phyloP scores from a whole-genome alignment of 257 asterid species.

The Solanum acaule region DNA sequence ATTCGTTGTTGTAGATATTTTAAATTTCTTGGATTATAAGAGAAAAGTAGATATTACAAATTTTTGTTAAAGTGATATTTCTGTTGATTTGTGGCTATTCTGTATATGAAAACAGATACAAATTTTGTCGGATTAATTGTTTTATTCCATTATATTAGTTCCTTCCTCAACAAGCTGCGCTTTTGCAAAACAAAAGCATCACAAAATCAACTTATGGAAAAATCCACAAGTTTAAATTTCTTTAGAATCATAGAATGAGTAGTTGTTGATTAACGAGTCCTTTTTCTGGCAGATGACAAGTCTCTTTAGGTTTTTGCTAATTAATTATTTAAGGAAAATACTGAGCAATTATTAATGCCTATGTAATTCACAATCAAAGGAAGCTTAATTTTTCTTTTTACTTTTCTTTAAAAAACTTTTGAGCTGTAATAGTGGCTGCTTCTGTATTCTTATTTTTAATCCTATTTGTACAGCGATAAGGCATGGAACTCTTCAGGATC shows the following conservation, averaged over 20 bases:
- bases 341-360: not conserved
- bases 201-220: no score
- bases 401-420: no score
- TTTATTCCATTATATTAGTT: no score
- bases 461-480: no score
- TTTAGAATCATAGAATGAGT: no score
- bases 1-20: not conserved
- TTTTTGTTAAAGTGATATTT: not conserved
- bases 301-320: not conserved
- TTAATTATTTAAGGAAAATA: not conserved
- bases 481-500: no score
- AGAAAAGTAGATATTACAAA: not conserved
- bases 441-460: not conserved
- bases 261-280: not conserved
- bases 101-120: not conserved
- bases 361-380: not conserved
- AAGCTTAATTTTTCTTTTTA: not conserved
- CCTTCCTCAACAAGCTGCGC: not conserved
- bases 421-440: not conserved
- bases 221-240: no score
- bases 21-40: not conserved
- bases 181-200: not conserved
- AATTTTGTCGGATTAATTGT: not conserved
- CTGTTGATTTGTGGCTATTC: not conserved
- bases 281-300: not conserved